Evolutionary conservation across 441 rosid genomes (phyloP), one percentile per base, ranked within the genome.

Genomic region (Populus hybrid): DNA sequence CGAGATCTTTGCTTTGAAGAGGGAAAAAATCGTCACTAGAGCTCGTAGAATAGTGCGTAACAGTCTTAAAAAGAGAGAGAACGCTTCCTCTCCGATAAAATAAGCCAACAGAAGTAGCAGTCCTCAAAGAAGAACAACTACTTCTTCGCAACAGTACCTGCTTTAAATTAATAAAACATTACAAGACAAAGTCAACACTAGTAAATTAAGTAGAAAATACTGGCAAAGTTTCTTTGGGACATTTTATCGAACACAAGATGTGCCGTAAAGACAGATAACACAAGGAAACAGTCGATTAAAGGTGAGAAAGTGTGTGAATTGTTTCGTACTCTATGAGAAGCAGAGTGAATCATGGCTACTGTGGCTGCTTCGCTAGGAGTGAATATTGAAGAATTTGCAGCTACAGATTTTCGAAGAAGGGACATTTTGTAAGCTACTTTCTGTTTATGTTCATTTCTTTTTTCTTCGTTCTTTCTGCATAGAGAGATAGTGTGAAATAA

Each of bases 1-100:
- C 97, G 88, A 67, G 99, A 87, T 88, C 99, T 87, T 81, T 94
- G 78, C 82, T 93, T 93, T 12, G 98, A 95, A 28, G 86, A 84
- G 85, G 85, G 83, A 81, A 40, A 78, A 86, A 83, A 73, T 90
- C 89, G 20, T 80, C 84, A 64, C 79, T 66, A 1, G 91, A 81
- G 74, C 69, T 80, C 66, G 85, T 83, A 78, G 91, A 90, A 82
- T 79, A 85, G 53, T 72, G 78, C 8, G 84, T 83, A 35, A 34
- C 20, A 72, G 81, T 69, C 53, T 86, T 84, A 73, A 90, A 59
- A 75, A 92, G 86, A 5, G 92, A 86, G 66, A 90, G 87, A 16
- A 84, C 73, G 74, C 82, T 81, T 80, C 85, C 83, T 73, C 88
- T 85, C 35, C 69, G 80, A 78, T 81, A 80, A 75, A 85, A 83